phyloP scores from a whole-genome alignment of 768 basidiomycete species.

The Steccherinum ochraceum region DNA sequence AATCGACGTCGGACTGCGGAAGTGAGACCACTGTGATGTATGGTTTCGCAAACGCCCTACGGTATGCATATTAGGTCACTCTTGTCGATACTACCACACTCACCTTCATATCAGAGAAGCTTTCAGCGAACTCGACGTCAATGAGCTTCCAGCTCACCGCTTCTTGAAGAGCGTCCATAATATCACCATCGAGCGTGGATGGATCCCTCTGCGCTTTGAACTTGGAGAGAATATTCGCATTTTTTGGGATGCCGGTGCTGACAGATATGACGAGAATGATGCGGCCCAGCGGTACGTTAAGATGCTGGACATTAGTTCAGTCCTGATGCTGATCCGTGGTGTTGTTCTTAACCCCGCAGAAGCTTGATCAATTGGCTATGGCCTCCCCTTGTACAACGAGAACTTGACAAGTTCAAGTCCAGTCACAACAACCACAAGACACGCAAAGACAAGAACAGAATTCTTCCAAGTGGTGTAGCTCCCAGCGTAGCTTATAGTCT shows the following conservation, averaged over 20 bases:
- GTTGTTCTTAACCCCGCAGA: background rate
- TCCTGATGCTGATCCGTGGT: background rate
- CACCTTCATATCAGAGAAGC: background rate
- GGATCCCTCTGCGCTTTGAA: conserved; percentile 27
- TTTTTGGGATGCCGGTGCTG: background rate
- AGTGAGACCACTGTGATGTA: conserved; percentile 29
- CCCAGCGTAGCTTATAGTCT: background rate
- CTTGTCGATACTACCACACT: background rate
- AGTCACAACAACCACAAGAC: background rate
- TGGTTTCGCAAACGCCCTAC: conserved; percentile 25
- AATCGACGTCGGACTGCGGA: conserved; percentile 30
- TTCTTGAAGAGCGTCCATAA: conserved; percentile 29
- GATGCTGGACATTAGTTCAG: too few relatives aligned
- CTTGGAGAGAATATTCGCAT: conserved; percentile 23
- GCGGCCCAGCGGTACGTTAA: background rate
- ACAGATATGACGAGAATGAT: background rate
- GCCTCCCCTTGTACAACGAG: background rate
- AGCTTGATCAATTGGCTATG: background rate
- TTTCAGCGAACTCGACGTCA: conserved; percentile 2
- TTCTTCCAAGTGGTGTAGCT: background rate
- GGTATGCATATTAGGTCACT: conserved; percentile 18
- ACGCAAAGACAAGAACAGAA: background rate
- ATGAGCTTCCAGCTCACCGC: conserved; percentile 24
- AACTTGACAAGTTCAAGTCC: background rate
- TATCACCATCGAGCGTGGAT: conserved; percentile 29